These are phyloP conservation scores for Colletotrichum paranaense DNA, from an alignment of 2,329 filamentous ascomycete genomes.

Conservation along the genomic window DNA sequence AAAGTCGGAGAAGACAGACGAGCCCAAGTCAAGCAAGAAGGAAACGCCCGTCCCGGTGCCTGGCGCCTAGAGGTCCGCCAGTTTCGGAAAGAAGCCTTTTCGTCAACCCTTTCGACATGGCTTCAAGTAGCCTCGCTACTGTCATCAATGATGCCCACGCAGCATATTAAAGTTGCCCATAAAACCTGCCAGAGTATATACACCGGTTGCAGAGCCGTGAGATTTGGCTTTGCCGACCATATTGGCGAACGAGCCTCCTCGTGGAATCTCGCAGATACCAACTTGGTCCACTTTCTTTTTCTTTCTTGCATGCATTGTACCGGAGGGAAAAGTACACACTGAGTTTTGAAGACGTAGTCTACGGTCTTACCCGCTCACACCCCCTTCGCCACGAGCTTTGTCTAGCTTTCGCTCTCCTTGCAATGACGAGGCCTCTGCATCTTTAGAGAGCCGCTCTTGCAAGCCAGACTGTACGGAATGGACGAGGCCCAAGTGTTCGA, in stretches of 20 bases:
- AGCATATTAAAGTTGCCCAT: conserved; percentile 3
- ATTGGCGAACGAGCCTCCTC: background rate
- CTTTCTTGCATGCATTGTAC: conserved; percentile 3
- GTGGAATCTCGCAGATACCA: background rate
- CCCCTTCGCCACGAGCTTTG: background rate
- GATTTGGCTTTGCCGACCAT: background rate
- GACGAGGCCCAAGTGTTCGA: background rate
- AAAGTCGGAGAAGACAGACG: conserved; percentile 19
- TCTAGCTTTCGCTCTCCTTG: background rate
- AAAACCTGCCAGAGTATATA: conserved; percentile 31
- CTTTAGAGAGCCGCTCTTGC: background rate
- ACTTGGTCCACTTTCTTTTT: conserved; percentile 6
- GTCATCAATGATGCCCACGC: background rate
- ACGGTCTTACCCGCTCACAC: background rate
- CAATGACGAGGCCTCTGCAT: background rate
- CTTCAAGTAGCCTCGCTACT: background rate
- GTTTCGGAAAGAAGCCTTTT: background rate
- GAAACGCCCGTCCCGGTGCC: conserved; percentile 41
- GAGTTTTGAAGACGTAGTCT: background rate
- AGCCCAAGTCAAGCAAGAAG: conserved; percentile 33
- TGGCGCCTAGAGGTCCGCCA: background rate
- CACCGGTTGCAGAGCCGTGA: background rate
- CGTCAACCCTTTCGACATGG: background rate
- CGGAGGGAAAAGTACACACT: conserved; percentile 25
- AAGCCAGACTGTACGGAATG: background rate